phyloP scores from a whole-genome alignment of 2,329 filamentous ascomycete genomes.

The Phialophora chinensis region DNA sequence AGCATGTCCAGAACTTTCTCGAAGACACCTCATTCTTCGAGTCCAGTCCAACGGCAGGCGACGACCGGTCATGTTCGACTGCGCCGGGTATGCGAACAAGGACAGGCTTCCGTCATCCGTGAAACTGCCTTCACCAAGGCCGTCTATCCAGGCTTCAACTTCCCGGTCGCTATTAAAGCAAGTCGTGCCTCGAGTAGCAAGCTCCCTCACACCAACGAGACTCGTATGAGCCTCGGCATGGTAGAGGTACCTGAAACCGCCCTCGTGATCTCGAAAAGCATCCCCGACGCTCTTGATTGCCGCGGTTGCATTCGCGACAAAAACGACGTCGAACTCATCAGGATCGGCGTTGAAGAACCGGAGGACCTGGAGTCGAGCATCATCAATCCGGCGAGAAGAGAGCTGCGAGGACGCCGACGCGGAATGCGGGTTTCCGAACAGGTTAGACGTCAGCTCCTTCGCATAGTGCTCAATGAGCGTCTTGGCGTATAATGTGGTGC shows the following conservation, averaged over 20 bases:
- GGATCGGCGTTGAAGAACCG: slow-evolving; percentile 82
- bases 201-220: slow-evolving; percentile 77
- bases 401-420: slow-evolving; percentile 80
- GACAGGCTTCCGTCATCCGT: slow-evolving; percentile 38
- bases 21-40: slow-evolving; percentile 51
- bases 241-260: slow-evolving; percentile 83
- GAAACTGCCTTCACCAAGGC: slow-evolving; percentile 36
- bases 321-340: slow-evolving; percentile 82
- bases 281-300: slow-evolving; percentile 87
- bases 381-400: slow-evolving; percentile 75
- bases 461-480: slow-evolving; percentile 81
- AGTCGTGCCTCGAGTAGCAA: slow-evolving; percentile 63
- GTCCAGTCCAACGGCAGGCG: slow-evolving; percentile 76
- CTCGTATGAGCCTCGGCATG: slow-evolving; percentile 87
- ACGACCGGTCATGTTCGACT: slow-evolving; percentile 90
- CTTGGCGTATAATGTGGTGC: slow-evolving; percentile 83
- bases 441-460: slow-evolving; percentile 73
- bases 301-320: slow-evolving; percentile 90
- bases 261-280: slow-evolving; percentile 68
- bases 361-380: slow-evolving; percentile 72
- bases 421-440: slow-evolving; percentile 94
- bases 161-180: slow-evolving; percentile 69
- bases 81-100: slow-evolving; percentile 83
- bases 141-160: slow-evolving; percentile 69
- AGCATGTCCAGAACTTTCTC: slow-evolving; percentile 35